A percentile compares a stretch with the other conserved stretches of the same genome.
Evolutionary conservation across 768 basidiomycete species (phyloP).

Genomic region (Pleurotus tuoliensis): DNA sequence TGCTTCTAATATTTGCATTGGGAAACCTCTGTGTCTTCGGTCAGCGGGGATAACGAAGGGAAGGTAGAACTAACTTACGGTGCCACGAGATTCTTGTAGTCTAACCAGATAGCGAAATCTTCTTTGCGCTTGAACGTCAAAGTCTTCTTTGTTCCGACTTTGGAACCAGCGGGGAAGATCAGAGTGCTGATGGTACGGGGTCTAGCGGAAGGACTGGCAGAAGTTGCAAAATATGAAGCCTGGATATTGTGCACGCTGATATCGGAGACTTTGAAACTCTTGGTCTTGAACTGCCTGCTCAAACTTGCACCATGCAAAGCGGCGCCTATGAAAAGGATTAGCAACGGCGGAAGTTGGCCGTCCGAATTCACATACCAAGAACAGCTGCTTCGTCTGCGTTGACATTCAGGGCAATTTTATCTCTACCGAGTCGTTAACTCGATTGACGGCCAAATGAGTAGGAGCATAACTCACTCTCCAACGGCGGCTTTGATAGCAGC

Average conservation of each 20-base stretch:
- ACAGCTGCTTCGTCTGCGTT: constrained; percentile 97
- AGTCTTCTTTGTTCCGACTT: constrained; percentile 79
- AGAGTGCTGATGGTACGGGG: constrained; percentile 70
- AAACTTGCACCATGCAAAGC: constrained; percentile 88
- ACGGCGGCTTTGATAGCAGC: constrained; percentile 72
- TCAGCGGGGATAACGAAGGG: neutral
- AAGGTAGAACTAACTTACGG: constrained; percentile 40
- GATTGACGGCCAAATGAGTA: neutral
- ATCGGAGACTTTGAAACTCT: constrained; percentile 85
- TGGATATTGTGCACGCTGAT: constrained; percentile 71
- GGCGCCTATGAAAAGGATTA: constrained; percentile 44
- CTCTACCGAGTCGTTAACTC: constrained; percentile 30
- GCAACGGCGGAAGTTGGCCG: too few species aligned
- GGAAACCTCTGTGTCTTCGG: constrained; percentile 51
- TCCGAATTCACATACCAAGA: constrained; percentile 45
- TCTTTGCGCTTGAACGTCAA: constrained; percentile 81
- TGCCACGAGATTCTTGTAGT: constrained; percentile 64
- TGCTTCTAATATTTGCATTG: constrained; percentile 69
- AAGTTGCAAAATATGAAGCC: constrained; percentile 69
- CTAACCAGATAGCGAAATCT: constrained; percentile 75
- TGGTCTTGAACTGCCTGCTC: constrained; percentile 91
- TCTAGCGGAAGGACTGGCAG: constrained; percentile 41
- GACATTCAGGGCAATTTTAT: constrained; percentile 89
- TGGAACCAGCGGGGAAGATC: constrained; percentile 77
- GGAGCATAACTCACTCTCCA: constrained; percentile 58